A percentile compares a stretch with the other conserved stretches of the same genome.
Evolutionary conservation across 768 basidiomycete species (phyloP).

Genomic region (Suillus decipiens): DNA sequence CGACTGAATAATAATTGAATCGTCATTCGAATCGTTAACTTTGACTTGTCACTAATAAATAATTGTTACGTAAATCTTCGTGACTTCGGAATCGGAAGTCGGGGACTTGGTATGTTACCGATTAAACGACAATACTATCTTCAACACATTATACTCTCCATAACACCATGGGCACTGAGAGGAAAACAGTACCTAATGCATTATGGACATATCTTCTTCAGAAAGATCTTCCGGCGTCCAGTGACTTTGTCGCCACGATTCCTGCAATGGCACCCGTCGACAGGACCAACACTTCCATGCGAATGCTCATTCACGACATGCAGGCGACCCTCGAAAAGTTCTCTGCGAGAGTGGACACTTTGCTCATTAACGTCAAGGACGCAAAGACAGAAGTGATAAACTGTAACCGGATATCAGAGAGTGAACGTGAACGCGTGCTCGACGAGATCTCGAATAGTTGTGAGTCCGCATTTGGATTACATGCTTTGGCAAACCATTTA

Average conservation of each 20-base stretch:
- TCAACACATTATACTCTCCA: background rate
- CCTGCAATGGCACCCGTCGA: conserved; percentile 55
- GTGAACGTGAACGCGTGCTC: conserved; percentile 56
- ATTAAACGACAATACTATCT: too few species aligned
- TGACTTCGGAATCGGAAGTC: too few species aligned
- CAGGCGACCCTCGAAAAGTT: conserved; percentile 72
- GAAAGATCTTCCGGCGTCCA: conserved; percentile 37
- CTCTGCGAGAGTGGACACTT: conserved; percentile 52
- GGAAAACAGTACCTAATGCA: conserved; percentile 21
- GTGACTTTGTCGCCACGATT: conserved; percentile 22
- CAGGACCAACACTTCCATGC: conserved; percentile 68
- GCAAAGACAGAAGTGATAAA: conserved; percentile 53
- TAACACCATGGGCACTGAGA: conserved; percentile 3
- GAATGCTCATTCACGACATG: conserved; percentile 73
- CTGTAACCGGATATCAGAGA: conserved; percentile 58
- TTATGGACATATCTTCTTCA: conserved; percentile 60
- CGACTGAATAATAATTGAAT: too few species aligned
- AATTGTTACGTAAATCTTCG: too few species aligned
- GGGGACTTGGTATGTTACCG: too few species aligned
- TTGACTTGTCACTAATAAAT: too few species aligned
- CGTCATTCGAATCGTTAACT: too few species aligned
- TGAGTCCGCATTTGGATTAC: conserved; percentile 31
- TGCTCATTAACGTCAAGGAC: conserved; percentile 52
- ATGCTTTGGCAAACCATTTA: conserved; percentile 20
- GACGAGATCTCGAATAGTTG: conserved; percentile 59